Percentiles rank a stretch among this genome's conserved stretches.
phyloP scores from a whole-genome alignment of 176 grass and related monocot genomes.

The Oropetium thomaeum region DNA sequence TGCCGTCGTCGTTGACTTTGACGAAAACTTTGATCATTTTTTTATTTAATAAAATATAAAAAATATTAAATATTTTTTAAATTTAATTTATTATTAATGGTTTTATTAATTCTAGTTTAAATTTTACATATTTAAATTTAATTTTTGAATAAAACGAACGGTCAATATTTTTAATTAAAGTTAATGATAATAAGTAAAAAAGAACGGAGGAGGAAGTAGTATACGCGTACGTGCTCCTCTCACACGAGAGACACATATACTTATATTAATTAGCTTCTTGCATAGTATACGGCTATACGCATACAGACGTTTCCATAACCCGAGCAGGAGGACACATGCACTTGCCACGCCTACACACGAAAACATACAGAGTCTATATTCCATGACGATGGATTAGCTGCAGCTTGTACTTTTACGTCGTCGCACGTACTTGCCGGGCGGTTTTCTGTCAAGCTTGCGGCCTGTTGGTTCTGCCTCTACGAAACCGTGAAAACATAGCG shows the following conservation, averaged over 20 bases:
- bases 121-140: too few species aligned
- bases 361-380: not conserved
- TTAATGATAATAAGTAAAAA: too few species aligned
- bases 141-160: too few species aligned
- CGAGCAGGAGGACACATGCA: not conserved
- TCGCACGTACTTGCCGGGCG: not conserved
- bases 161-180: too few species aligned
- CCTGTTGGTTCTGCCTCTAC: constrained; percentile 18
- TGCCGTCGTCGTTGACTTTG: too few species aligned
- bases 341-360: not conserved
- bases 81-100: too few species aligned
- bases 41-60: too few species aligned
- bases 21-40: too few species aligned
- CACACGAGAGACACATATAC: not conserved
- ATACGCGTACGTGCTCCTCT: not conserved
- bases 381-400: not conserved
- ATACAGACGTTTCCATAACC: not conserved
- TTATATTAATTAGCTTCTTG: not conserved
- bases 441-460: constrained; percentile 21
- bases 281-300: too few species aligned
- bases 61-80: too few species aligned
- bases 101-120: too few species aligned
- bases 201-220: too few species aligned
- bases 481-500: not conserved
- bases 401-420: not conserved